A percentile compares a stretch with the other conserved stretches of the same genome.
Evolutionary conservation across 2,329 filamentous ascomycete species (phyloP).

Genomic region (Stachybotrys chlorohalonatus): DNA sequence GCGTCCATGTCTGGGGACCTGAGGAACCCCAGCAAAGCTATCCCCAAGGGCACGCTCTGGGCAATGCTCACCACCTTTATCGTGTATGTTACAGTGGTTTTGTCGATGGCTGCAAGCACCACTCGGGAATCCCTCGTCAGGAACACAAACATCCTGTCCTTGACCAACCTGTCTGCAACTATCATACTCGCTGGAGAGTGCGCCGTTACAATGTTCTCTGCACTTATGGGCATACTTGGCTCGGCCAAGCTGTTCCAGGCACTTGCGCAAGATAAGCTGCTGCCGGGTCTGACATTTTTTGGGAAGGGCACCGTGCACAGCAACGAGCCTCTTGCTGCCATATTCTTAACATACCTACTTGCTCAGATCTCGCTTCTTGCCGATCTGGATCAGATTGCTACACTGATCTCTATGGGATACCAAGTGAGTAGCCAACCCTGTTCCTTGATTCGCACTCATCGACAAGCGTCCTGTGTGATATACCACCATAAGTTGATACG

Average conservation of each 20-base stretch:
- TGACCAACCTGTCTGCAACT: conserved; percentile 66
- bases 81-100: conserved; percentile 65
- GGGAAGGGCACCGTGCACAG: conserved; percentile 60
- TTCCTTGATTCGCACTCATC: background rate
- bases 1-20: conserved; percentile 88
- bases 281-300: conserved; percentile 69
- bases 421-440: conserved; percentile 35
- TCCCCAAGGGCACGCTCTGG: conserved; percentile 75
- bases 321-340: conserved; percentile 70
- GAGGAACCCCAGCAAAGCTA: conserved; percentile 72
- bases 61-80: conserved; percentile 69
- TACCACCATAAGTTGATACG: no score
- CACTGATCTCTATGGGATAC: conserved; percentile 84
- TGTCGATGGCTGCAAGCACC: conserved; percentile 70
- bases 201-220: conserved; percentile 75
- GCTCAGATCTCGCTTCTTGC: conserved; percentile 74
- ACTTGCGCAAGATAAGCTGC: conserved; percentile 66
- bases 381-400: conserved; percentile 81
- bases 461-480: no score
- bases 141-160: conserved; percentile 71
- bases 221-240: conserved; percentile 79
- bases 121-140: conserved; percentile 64
- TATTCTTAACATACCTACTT: conserved; percentile 65
- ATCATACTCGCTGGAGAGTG: conserved; percentile 75
- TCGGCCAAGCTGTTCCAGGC: conserved; percentile 80